Conservation (phyloP, 2,329 filamentous ascomycete species). For the Penicillium frequentans region DNA sequence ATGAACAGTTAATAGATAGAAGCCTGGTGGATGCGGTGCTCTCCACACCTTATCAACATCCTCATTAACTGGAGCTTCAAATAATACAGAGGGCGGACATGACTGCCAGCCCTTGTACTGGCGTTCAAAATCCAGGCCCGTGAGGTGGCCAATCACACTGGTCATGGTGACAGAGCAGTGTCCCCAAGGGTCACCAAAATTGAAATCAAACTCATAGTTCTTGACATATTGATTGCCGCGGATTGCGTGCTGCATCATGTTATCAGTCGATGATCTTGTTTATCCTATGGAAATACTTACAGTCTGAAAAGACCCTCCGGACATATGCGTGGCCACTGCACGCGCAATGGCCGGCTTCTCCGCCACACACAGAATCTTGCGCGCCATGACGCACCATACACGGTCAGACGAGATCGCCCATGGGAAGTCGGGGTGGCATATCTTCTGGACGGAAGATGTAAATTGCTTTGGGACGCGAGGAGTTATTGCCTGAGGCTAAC, state of each 20-base stretch:
- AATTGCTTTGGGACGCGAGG: constrained; percentile 15
- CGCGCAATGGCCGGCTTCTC: constrained; percentile 95
- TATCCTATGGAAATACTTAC: constrained; percentile 51
- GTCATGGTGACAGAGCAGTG: constrained; percentile 88
- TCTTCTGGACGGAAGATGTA: constrained; percentile 11
- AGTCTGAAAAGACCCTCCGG: constrained; percentile 69
- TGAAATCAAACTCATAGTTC: constrained; percentile 90
- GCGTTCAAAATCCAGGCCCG: constrained; percentile 71
- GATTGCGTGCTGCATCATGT: constrained; percentile 62
- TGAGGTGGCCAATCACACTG: constrained; percentile 85
- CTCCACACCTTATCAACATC: constrained; percentile 63
- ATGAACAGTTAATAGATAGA: constrained; percentile 11
- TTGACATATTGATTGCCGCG: constrained; percentile 75
- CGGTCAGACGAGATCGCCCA: constrained; percentile 8
- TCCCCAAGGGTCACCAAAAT: constrained; percentile 80
- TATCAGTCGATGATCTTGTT: constrained; percentile 16
- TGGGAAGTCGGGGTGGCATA: constrained; percentile 5
- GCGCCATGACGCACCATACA: constrained; percentile 35
- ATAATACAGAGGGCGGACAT: constrained; percentile 75
- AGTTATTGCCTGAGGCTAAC: constrained; percentile 1
- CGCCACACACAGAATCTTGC: constrained; percentile 71
- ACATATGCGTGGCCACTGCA: constrained; percentile 85
- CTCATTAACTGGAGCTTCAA: constrained; percentile 73
- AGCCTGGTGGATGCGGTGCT: neutral
- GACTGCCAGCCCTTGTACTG: constrained; percentile 78